These are phyloP conservation scores for Suillus spraguei DNA, from an alignment of 768 basidiomycete genomes.

Conservation along the genomic window DNA sequence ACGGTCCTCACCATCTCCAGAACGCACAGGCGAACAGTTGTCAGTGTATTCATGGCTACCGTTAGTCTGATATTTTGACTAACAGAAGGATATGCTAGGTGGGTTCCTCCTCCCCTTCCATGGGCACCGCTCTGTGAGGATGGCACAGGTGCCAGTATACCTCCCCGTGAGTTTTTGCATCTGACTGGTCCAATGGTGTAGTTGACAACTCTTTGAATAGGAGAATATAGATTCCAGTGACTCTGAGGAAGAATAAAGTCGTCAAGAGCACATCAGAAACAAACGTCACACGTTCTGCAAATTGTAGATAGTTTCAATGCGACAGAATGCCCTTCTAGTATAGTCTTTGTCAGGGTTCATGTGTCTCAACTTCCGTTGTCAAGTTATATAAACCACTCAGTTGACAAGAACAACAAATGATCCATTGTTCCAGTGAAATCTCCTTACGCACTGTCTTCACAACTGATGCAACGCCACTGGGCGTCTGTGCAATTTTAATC, in stretches of 20 bases:
- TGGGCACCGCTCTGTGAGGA: constrained; percentile 2
- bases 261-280: neutral
- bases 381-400: neutral
- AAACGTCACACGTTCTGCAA: neutral
- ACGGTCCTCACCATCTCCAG: constrained; percentile 1
- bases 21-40: constrained; percentile 6
- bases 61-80: neutral
- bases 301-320: neutral
- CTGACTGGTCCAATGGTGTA: neutral
- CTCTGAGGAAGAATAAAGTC: neutral
- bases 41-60: neutral
- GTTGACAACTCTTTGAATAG: neutral
- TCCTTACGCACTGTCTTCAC: constrained; percentile 18
- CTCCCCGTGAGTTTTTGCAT: neutral
- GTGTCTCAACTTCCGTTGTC: neutral
- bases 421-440: constrained; percentile 28
- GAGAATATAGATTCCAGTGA: neutral
- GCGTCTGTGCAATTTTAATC: neutral
- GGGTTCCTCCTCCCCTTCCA: neutral
- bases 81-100: neutral
- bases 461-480: constrained; percentile 15
- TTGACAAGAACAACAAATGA: constrained; percentile 1
- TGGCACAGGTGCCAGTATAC: constrained; percentile 1
- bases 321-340: neutral
- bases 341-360: neutral